Evolutionary conservation across 2,329 filamentous ascomycete species (phyloP), one percentile per base, ranked within the genome.

Genomic region (Gliomastix tumulicola): DNA sequence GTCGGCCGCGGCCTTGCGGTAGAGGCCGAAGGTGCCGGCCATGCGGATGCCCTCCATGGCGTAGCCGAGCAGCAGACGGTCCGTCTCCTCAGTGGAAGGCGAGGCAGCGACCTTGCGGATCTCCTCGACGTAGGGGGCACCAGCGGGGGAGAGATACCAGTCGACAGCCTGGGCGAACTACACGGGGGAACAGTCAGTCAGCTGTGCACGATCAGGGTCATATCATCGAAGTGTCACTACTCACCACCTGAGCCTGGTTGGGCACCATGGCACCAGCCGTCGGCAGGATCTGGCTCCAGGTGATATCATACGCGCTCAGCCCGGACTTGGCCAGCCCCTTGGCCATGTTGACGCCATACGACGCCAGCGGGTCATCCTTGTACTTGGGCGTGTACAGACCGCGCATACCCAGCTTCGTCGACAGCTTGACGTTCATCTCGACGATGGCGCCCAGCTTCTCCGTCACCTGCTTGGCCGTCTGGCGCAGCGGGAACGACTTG

Each of bases 101-200:
- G 70, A 53, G 22, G 68, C 61, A 20, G 85, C 76, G 13, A 84
- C 62, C 15, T 62, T 62, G 45, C 81, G 70, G 37, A 89, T 69
- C 30, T 79, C 74, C 0, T 73, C 63, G 1, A 84, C 56, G 48
- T 87, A 66, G 11, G 62, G 46, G 37, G 65, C 58, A 46, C 76
- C 74, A 21, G 72, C 59, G 4, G 70, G 62, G 0, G 74, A 72
- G 6, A 88, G 68, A 51, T 84, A 88, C 60, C 76, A 88, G 52
- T 88, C 83, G 15, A 88, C 65, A 3, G 82, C 69, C 60, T 85
- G 81, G 2, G 81, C 76, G 51, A 88, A 87, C 69, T 79, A 41
- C 10, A n/a, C 6, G 7, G 17, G 25, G 8, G 13, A 9, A 3
- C 2, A 17, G 38, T 60, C 31, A 56, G 47, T 21, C 7, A 11